These are phyloP conservation scores for Pseudozyma sp. DNA, from an alignment of 1,284 basidiomycete species.

Conservation along the genomic window DNA sequence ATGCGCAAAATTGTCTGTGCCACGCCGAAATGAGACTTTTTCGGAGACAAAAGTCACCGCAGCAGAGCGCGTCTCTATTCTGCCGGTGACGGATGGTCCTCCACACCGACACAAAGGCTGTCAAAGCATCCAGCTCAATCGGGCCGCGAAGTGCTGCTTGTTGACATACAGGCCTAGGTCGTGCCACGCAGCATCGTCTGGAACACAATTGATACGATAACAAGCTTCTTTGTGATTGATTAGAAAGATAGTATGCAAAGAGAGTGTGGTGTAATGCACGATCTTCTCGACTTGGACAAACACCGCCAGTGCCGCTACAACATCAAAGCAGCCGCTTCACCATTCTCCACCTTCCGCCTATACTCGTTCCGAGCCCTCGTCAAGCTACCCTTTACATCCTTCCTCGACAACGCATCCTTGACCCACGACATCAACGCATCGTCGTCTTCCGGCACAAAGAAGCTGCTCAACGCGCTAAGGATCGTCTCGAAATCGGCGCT, in stretches of 20 bases:
- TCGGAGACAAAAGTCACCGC: constrained; percentile 3
- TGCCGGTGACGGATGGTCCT: background rate
- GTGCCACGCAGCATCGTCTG: no score
- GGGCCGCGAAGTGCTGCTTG: no score
- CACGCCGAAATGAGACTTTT: no score
- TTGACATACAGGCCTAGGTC: no score
- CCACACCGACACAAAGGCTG: no score
- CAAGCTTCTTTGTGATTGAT: no score
- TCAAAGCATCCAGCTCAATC: background rate
- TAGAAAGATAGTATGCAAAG: no score
- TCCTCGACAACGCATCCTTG: constrained; percentile 27
- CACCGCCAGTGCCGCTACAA: constrained; percentile 7
- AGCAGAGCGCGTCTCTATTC: constrained; percentile 6
- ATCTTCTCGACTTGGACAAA: no score
- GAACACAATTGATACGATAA: no score
- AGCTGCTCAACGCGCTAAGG: constrained; percentile 53
- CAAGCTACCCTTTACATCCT: constrained; percentile 28
- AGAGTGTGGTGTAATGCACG: no score
- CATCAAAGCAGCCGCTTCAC: constrained; percentile 22
- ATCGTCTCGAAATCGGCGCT: constrained; percentile 53
- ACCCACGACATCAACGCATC: constrained; percentile 64
- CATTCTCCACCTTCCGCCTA: constrained; percentile 12
- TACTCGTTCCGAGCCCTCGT: constrained; percentile 32
- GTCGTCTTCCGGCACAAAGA: constrained; percentile 61
- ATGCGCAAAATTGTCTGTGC: no score